Percentiles rank a stretch among this genome's conserved stretches.
Conservation (phyloP, 73 alveolate genomes). For the Urostyla sp. region DNA sequence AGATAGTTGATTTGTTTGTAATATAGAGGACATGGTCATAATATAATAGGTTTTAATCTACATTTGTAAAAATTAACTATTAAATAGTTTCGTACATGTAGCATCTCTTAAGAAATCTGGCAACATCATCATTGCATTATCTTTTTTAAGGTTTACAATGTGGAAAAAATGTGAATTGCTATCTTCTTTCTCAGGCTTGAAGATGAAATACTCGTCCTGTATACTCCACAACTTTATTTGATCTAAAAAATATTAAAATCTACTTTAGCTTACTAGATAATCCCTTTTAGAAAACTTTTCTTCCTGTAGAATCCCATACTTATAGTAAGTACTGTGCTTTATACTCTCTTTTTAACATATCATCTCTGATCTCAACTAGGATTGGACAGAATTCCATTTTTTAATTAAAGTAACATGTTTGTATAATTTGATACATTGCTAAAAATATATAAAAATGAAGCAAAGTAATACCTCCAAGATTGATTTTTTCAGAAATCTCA, state of each 20-base stretch:
- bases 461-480: background rate
- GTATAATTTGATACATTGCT: constrained; percentile 8
- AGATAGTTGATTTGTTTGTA: background rate
- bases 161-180: background rate
- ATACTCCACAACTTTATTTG: background rate
- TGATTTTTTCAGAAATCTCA: background rate
- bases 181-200: background rate
- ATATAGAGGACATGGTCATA: background rate
- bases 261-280: background rate
- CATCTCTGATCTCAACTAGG: background rate
- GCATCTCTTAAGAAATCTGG: background rate
- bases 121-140: background rate
- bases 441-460: background rate
- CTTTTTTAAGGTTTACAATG: constrained; percentile 1
- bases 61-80: background rate
- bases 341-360: background rate
- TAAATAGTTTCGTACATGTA: background rate
- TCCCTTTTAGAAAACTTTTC: background rate
- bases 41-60: background rate
- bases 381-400: background rate
- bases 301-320: constrained; percentile 23
- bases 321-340: background rate
- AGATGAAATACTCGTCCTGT: background rate
- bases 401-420: constrained; percentile 21
- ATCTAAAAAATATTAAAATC: background rate